A percentile compares a stretch with the other conserved stretches of the same genome.
Evolutionary conservation across 768 basidiomycete species (phyloP).

Genomic region (Sistotremastrum suecicum): DNA sequence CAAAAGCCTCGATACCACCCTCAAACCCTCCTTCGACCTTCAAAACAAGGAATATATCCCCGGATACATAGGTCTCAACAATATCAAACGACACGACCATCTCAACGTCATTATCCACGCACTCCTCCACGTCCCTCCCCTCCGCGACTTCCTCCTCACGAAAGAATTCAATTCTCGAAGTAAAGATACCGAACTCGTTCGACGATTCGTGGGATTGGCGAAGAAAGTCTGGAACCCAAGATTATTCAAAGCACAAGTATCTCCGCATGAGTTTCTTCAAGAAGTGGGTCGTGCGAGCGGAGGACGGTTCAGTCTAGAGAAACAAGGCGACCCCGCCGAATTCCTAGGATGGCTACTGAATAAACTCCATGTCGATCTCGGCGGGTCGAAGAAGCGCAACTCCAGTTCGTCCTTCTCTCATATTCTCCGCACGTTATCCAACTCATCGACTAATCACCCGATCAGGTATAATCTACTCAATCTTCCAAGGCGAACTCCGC

Average conservation of each 20-base stretch:
- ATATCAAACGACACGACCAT: conserved; percentile 95
- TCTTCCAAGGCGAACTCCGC: conserved; percentile 89
- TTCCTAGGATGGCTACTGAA: conserved; percentile 95
- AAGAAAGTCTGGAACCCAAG: conserved; percentile 96
- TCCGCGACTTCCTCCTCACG: conserved; percentile 79
- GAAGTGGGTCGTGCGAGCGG: conserved; percentile 83
- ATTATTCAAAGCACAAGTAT: conserved; percentile 95
- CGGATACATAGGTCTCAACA: conserved; percentile 93
- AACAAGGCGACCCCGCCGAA: conserved; percentile 93
- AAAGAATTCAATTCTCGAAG: conserved; percentile 41
- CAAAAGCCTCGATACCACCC: conserved; percentile 18
- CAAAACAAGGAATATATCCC: conserved; percentile 69
- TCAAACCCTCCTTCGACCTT: conserved; percentile 80
- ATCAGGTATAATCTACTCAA: conserved; percentile 77
- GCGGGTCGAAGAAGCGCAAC: conserved; percentile 83
- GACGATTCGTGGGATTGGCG: conserved; percentile 73
- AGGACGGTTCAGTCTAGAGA: conserved; percentile 85
- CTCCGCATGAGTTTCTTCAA: conserved; percentile 97
- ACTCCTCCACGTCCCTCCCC: conserved; percentile 77
- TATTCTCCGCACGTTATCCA: conserved; percentile 9
- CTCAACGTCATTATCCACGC: conserved; percentile 96
- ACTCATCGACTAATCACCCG: conserved; percentile 2
- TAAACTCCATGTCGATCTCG: conserved; percentile 80
- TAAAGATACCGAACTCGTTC: conserved; percentile 77
- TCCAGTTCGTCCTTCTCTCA: conserved; percentile 50